These are phyloP conservation scores for Russula earlei DNA, from an alignment of 768 basidiomycete species.

Conservation along the genomic window DNA sequence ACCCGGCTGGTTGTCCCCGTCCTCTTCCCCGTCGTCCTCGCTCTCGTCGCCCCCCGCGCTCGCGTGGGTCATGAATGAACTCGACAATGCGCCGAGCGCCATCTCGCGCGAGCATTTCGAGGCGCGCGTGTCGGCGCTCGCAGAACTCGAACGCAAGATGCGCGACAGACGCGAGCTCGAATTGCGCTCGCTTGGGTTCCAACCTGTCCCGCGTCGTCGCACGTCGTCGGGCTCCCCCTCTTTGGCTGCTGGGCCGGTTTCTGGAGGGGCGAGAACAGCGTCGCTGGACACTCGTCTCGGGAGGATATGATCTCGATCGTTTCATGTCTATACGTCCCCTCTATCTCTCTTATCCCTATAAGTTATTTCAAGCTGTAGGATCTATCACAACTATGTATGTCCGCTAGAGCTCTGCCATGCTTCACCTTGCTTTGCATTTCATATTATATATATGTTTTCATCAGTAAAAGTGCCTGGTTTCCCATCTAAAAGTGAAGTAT, in stretches of 20 bases:
- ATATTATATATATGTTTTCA: not conserved
- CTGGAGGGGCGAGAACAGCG: not conserved
- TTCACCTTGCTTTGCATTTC: not conserved
- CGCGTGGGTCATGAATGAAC: constrained; percentile 35
- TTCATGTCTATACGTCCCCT: not conserved
- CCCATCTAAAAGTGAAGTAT: not conserved
- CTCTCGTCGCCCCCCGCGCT: constrained; percentile 28
- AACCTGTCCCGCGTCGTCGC: not conserved
- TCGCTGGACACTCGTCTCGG: not conserved
- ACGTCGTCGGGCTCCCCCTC: not conserved
- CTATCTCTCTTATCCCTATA: not conserved
- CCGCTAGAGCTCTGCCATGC: too few relatives aligned
- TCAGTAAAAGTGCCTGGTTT: not conserved
- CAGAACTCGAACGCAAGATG: constrained; percentile 9
- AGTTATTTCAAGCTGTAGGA: not conserved
- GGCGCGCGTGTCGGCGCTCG: constrained; percentile 25
- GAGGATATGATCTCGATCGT: not conserved
- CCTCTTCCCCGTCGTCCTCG: too few relatives aligned
- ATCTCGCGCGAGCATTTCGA: constrained; percentile 29
- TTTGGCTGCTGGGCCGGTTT: not conserved
- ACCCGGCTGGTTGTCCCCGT: too few relatives aligned
- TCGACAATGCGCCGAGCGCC: constrained; percentile 26
- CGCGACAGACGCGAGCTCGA: constrained; percentile 8
- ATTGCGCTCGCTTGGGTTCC: constrained; percentile 18
- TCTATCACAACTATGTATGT: not conserved